Conservation (phyloP, 495 filamentous ascomycete species). For the Hyaloscypha bicolor region DNA sequence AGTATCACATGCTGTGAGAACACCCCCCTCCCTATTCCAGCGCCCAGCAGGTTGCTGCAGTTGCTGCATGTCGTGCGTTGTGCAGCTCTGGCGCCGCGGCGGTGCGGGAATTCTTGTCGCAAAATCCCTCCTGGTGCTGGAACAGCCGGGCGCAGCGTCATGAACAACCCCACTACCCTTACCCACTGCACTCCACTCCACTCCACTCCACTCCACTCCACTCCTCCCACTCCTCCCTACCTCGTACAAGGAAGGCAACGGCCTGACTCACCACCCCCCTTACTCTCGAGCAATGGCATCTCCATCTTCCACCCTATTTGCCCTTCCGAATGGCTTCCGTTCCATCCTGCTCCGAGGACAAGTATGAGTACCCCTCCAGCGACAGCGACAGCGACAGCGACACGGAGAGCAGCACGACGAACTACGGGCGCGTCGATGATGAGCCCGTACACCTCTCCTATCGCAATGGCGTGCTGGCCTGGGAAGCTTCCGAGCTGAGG, state of each 20-base stretch:
- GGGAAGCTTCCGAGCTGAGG: constrained; percentile 23
- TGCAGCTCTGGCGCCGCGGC: neutral
- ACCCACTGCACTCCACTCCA: neutral
- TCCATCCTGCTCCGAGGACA: neutral
- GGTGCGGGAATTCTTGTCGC: neutral
- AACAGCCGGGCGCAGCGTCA: neutral
- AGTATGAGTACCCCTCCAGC: neutral
- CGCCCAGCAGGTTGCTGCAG: neutral
- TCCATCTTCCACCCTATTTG: neutral
- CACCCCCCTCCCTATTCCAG: no score
- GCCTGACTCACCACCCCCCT: neutral
- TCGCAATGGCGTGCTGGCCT: constrained; percentile 12
- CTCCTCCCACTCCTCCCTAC: neutral
- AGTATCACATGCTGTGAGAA: no score
- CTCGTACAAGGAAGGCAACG: neutral
- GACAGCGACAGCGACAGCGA: neutral
- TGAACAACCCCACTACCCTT: neutral
- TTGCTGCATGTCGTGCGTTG: neutral
- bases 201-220: no score
- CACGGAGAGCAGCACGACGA: constrained; percentile 7
- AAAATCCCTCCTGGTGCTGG: neutral
- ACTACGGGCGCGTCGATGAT: constrained; percentile 13
- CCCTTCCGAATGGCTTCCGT: neutral
- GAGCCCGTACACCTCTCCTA: constrained; percentile 17
- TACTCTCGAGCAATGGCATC: neutral